Conservation (phyloP, 176 grass and related monocot species). For the Zizania latifolia region DNA sequence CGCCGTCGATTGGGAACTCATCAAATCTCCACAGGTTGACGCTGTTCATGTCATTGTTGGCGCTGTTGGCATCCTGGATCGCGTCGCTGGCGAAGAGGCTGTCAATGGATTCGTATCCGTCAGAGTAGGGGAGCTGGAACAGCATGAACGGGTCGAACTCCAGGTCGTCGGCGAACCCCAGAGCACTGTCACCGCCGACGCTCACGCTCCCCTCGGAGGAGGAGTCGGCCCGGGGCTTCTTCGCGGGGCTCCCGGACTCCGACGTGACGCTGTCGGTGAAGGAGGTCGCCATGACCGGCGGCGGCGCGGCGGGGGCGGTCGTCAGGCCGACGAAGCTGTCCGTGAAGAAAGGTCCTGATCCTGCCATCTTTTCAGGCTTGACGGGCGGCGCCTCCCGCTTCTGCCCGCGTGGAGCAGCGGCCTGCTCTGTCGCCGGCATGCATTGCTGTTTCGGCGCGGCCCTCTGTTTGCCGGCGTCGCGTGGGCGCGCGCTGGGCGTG, state of each 20-base stretch:
- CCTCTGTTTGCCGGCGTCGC: no score
- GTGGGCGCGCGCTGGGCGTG: no score
- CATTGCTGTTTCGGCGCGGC: no score
- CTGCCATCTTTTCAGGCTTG: no score
- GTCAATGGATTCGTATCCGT: slow-evolving; percentile 37
- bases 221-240: background rate
- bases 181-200: background rate
- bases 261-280: slow-evolving; percentile 10
- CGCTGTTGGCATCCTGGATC: slow-evolving; percentile 21
- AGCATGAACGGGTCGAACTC: slow-evolving; percentile 43
- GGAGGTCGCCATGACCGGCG: no score
- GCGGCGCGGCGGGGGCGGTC: no score
- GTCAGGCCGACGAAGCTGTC: no score
- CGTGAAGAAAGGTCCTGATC: no score
- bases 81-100: slow-evolving; percentile 27
- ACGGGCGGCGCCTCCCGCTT: no score
- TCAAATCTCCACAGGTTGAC: slow-evolving; percentile 80
- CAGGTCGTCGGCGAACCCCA: slow-evolving; percentile 33
- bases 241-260: background rate
- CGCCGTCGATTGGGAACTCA: slow-evolving; percentile 50
- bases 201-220: slow-evolving; percentile 9
- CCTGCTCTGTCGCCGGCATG: no score
- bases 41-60: slow-evolving; percentile 17
- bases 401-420: no score
- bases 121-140: slow-evolving; percentile 39